Percentiles rank a stretch among this genome's conserved stretches.
These are phyloP conservation scores for Hypoxylon crocopeplum DNA, from an alignment of 495 filamentous ascomycete species.

Conservation along the genomic window DNA sequence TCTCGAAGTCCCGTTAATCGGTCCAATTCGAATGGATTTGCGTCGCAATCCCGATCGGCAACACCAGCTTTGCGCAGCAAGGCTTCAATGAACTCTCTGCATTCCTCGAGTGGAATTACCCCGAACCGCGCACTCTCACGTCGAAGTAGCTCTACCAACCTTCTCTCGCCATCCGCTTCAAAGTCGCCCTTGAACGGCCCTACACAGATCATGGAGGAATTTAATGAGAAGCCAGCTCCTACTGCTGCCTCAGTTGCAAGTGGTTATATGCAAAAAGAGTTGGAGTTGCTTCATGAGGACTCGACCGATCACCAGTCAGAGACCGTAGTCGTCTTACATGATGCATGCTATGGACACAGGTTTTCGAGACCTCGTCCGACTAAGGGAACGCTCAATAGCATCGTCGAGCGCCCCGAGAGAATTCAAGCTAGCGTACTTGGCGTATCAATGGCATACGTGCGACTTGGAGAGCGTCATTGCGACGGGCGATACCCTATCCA, in stretches of 20 bases:
- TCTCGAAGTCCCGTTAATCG: constrained; percentile 59
- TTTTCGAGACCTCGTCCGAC: constrained; percentile 81
- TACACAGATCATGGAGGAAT: constrained; percentile 43
- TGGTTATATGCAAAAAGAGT: constrained; percentile 72
- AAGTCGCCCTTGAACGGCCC: constrained; percentile 43
- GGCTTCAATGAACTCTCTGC: constrained; percentile 63
- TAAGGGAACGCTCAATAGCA: constrained; percentile 67
- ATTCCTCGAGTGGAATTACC: constrained; percentile 49
- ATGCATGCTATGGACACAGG: constrained; percentile 91
- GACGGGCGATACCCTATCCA: constrained; percentile 72
- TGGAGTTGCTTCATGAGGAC: constrained; percentile 64
- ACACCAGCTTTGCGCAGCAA: constrained; percentile 58
- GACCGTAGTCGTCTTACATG: constrained; percentile 84
- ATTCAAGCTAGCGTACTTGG: constrained; percentile 85
- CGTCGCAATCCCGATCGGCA: constrained; percentile 52
- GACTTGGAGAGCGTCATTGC: constrained; percentile 79
- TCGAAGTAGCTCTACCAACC: constrained; percentile 58
- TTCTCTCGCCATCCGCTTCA: constrained; percentile 48
- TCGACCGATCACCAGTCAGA: constrained; percentile 58
- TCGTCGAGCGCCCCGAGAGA: constrained; percentile 92
- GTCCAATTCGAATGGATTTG: constrained; percentile 42
- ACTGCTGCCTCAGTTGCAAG: constrained; percentile 75
- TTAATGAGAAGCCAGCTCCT: constrained; percentile 50
- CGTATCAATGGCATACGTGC: constrained; percentile 85
- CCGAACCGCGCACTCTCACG: constrained; percentile 51